Base-by-base conservation (phyloP, 176 grass and related monocot genomes). In the Echinochloa phyllopogon region DNA sequence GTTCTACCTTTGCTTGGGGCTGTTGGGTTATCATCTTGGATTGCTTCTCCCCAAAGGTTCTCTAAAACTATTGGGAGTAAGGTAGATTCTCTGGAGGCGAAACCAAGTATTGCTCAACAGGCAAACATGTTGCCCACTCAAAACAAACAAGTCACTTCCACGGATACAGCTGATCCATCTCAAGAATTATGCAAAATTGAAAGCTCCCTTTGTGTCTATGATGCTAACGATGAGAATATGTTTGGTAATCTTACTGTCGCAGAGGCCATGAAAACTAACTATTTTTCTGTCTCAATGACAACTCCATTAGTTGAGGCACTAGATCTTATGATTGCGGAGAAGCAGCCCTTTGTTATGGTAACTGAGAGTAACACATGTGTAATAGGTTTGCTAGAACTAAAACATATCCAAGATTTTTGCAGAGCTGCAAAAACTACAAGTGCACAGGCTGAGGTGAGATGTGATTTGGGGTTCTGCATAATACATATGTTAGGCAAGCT, bases 21-120 rank as follows among this genome's bases (percentile, higher is more conserved):
- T 80, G 96, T 98, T 43, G 96, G 96, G 77, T 78, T 98, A 68
- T 98, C 96, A 78, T 98, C 93, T 82, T 98, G 93, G 96, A 98
- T 98, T 63, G 72, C 83, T 84, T 95, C 92, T 59, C 69, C 86
- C 72, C 91, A 93, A 86, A 91, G 82, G 60, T 90, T 92, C 53
- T 86, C 88, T 65, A 95, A 77, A 74, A 85, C 76, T 56, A 76
- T n/a, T 61, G 60, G 65, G 64, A 76, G 49, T 50, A 88, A 85
- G 51, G 50, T 67, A 43, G 85, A 83, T 74, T 39, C 81, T 15
- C 3, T 3, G 52, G 82, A 83, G 61, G 24, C 42, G 33, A 78
- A 90, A 85, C 76, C 45, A 74, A 81, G 3, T 75, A 77, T 59
- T 42, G 29, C 73, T 87, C 44, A 74, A 70, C 75, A 81, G 41